These are phyloP conservation scores for Pachyrhizus erosus DNA, from an alignment of 306 rosid species.

Conservation along the genomic window DNA sequence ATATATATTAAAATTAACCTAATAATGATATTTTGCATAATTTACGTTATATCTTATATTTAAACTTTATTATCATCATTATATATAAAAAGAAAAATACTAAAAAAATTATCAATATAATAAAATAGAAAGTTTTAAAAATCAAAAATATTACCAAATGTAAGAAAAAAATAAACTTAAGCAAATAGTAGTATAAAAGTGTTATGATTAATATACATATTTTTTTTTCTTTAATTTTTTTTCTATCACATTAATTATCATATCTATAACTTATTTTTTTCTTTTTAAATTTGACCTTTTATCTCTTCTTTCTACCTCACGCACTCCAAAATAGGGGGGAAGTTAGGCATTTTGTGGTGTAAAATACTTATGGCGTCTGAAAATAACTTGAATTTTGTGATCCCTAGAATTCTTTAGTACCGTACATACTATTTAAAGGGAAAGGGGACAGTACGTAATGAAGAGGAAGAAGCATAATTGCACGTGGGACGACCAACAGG, in stretches of 20 bases:
- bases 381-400: constrained; percentile 43
- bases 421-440: constrained; percentile 52
- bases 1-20: too few species aligned
- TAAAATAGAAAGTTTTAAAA: too few species aligned
- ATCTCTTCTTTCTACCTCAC: not conserved
- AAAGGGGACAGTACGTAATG: constrained; percentile 29
- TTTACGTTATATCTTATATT: too few species aligned
- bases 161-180: too few species aligned
- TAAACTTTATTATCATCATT: too few species aligned
- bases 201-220: too few species aligned
- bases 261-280: not conserved
- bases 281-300: not conserved
- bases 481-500: constrained; percentile 67
- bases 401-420: constrained; percentile 53
- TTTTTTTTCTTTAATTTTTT: too few species aligned
- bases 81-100: too few species aligned
- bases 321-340: not conserved
- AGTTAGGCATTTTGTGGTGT: not conserved
- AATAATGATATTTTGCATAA: too few species aligned
- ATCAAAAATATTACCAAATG: too few species aligned
- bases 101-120: too few species aligned
- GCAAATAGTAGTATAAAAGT: too few species aligned
- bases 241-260: not conserved
- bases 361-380: not conserved
- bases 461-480: constrained; percentile 60